A percentile compares a stretch with the other conserved stretches of the same genome.
Evolutionary conservation across 2,329 filamentous ascomycete genomes (phyloP).

Genomic region (Coniochaeta sp.): DNA sequence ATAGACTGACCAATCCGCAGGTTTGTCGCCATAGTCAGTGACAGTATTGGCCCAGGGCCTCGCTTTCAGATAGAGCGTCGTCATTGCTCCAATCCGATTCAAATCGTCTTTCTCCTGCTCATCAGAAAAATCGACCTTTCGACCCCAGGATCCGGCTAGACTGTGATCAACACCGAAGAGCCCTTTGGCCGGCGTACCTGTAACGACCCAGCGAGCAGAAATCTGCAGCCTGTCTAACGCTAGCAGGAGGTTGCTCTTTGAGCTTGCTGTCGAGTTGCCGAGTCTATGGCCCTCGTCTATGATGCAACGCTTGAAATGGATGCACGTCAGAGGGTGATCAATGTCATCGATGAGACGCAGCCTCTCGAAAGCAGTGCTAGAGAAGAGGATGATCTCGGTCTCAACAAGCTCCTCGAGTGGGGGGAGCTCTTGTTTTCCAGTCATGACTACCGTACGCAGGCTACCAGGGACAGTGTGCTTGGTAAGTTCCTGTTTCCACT

Average conservation of each 20-base stretch:
- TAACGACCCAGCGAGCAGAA: constrained; percentile 80
- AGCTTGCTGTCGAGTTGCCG: constrained; percentile 52
- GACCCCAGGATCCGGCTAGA: not conserved
- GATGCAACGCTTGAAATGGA: constrained; percentile 84
- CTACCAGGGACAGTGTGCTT: constrained; percentile 58
- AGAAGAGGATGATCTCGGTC: constrained; percentile 75
- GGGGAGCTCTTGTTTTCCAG: constrained; percentile 49
- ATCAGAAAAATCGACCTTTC: constrained; percentile 26
- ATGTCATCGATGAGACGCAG: constrained; percentile 39
- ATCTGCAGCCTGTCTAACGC: constrained; percentile 49
- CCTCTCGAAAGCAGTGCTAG: constrained; percentile 63
- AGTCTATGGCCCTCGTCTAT: constrained; percentile 89
- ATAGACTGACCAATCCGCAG: constrained; percentile 66
- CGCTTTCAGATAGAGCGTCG: constrained; percentile 65
- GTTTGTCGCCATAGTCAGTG: constrained; percentile 43
- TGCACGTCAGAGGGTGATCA: constrained; percentile 48
- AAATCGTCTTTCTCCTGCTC: constrained; percentile 56
- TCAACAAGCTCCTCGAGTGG: constrained; percentile 47
- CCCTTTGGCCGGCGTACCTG: constrained; percentile 80
- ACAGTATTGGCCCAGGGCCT: constrained; percentile 68
- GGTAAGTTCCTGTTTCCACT: constrained; percentile 75
- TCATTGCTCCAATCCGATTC: constrained; percentile 57
- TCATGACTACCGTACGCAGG: constrained; percentile 43
- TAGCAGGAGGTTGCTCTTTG: constrained; percentile 47
- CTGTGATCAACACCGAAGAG: constrained; percentile 62